Percentiles rank a stretch among this genome's conserved stretches.
Evolutionary conservation across 2,329 filamentous ascomycete species (phyloP).

Genomic region (Berkeleyomyces rouxiae): DNA sequence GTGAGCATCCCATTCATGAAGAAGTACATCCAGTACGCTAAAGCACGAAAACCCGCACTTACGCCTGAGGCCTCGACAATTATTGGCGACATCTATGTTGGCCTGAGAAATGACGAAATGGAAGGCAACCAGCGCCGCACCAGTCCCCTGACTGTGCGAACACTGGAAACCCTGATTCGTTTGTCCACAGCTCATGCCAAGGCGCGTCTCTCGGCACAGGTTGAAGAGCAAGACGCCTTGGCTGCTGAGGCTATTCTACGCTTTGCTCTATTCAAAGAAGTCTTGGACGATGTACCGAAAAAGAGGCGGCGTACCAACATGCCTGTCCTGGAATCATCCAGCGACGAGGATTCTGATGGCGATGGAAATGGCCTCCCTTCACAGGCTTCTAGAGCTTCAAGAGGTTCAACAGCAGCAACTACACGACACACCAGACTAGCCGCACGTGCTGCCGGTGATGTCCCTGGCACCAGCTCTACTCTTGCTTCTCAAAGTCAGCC

Average conservation of each 20-base stretch:
- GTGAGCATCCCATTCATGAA: conserved; percentile 97
- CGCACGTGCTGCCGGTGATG: conserved; percentile 20
- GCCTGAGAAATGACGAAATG: conserved; percentile 87
- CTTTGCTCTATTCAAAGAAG: conserved; percentile 94
- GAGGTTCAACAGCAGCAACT: background rate
- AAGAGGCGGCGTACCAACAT: conserved; percentile 63
- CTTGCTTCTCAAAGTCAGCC: conserved; percentile 14
- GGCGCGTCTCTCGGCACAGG: conserved; percentile 67
- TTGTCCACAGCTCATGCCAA: conserved; percentile 92
- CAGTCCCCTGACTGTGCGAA: conserved; percentile 90
- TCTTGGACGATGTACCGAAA: conserved; percentile 60
- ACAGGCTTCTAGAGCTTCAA: conserved; percentile 26
- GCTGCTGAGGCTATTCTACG: conserved; percentile 79
- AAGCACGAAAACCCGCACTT: conserved; percentile 74
- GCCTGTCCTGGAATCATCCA: conserved; percentile 39
- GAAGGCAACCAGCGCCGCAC: conserved; percentile 87
- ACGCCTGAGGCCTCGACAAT: conserved; percentile 85
- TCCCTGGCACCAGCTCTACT: conserved; percentile 14
- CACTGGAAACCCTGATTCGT: conserved; percentile 94
- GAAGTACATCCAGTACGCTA: conserved; percentile 98
- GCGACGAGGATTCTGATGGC: conserved; percentile 36
- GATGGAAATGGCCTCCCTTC: background rate
- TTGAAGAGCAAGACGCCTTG: conserved; percentile 77
- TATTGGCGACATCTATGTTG: conserved; percentile 80
- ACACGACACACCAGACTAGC: conserved; percentile 16